phyloP scores from a whole-genome alignment of 176 grass and related monocot genomes.

The Musa acuminata region DNA sequence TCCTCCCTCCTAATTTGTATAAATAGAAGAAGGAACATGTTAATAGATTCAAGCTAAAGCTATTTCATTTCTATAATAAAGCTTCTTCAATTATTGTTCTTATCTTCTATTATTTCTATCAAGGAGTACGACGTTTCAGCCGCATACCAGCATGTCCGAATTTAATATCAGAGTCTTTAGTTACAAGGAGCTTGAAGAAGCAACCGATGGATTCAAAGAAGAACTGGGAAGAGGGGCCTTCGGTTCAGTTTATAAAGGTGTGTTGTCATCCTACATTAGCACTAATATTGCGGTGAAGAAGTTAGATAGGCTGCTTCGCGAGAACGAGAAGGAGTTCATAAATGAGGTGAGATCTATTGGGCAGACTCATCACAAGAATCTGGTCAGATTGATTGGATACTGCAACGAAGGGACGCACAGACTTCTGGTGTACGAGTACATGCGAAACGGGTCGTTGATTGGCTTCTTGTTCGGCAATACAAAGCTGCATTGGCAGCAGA shows the following conservation, averaged over 20 bases:
- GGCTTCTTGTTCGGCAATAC: slow-evolving; percentile 13
- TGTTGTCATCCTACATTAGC: background rate
- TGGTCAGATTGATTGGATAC: slow-evolving; percentile 25
- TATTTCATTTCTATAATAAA: too few relatives aligned
- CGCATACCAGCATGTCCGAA: background rate
- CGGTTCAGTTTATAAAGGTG: slow-evolving; percentile 32
- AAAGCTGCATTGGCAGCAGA: slow-evolving; percentile 20
- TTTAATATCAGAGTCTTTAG: slow-evolving; percentile 22
- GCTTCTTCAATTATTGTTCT: too few relatives aligned
- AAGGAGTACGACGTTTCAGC: background rate
- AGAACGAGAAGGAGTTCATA: slow-evolving; percentile 22
- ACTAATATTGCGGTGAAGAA: slow-evolving; percentile 34
- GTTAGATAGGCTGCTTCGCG: slow-evolving; percentile 12
- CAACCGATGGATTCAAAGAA: slow-evolving; percentile 24
- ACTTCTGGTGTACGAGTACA: background rate
- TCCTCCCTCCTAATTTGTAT: too few relatives aligned
- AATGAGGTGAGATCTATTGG: slow-evolving; percentile 36
- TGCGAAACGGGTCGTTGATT: slow-evolving; percentile 22
- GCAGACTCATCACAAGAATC: slow-evolving; percentile 30
- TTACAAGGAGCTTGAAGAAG: slow-evolving; percentile 35
- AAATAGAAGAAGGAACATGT: too few relatives aligned
- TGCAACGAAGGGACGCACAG: slow-evolving; percentile 24
- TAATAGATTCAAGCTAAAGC: too few relatives aligned
- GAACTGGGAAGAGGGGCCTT: slow-evolving; percentile 29
- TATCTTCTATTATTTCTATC: too few relatives aligned